Evolutionary conservation across 208 protist species (phyloP).

Genomic region (Leishmania guyanensis): DNA sequence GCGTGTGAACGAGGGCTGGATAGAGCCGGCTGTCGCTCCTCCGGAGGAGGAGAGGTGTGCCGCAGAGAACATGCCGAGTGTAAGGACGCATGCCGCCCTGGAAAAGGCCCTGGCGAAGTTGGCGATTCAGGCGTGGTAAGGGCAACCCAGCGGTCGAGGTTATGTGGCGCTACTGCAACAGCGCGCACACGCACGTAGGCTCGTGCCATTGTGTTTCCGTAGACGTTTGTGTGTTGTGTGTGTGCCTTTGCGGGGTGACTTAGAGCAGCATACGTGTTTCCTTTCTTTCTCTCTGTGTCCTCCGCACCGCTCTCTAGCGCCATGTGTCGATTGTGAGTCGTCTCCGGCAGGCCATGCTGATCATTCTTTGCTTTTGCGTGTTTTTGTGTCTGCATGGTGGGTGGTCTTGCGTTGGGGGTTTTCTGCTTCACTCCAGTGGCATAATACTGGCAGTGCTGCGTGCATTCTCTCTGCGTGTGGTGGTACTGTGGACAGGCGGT

Average conservation of each 20-base stretch:
- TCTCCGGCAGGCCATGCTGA: not conserved
- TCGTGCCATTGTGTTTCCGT: not conserved
- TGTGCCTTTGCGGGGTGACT: not conserved
- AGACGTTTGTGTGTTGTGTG: not conserved
- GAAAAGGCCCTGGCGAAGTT: slow-evolving; percentile 55
- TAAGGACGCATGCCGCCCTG: slow-evolving; percentile 67
- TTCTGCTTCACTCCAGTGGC: not conserved
- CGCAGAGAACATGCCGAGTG: slow-evolving; percentile 60
- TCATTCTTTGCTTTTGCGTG: not conserved
- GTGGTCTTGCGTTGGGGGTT: not conserved
- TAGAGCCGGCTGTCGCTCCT: slow-evolving; percentile 43
- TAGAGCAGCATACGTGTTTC: not conserved
- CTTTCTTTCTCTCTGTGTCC: not conserved
- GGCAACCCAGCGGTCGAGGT: not conserved
- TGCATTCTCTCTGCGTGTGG: not conserved
- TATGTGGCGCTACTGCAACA: not conserved
- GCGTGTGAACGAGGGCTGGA: slow-evolving; percentile 41
- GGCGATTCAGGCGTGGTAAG: slow-evolving; percentile 21
- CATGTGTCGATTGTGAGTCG: no score
- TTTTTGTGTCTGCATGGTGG: not conserved
- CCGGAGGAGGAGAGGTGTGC: slow-evolving; percentile 27
- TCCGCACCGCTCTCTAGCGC: not conserved
- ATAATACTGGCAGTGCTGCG: not conserved
- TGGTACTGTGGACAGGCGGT: not conserved
- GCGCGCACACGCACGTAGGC: not conserved